phyloP scores from a whole-genome alignment of 768 basidiomycete genomes.

The Suillus bovinus region DNA sequence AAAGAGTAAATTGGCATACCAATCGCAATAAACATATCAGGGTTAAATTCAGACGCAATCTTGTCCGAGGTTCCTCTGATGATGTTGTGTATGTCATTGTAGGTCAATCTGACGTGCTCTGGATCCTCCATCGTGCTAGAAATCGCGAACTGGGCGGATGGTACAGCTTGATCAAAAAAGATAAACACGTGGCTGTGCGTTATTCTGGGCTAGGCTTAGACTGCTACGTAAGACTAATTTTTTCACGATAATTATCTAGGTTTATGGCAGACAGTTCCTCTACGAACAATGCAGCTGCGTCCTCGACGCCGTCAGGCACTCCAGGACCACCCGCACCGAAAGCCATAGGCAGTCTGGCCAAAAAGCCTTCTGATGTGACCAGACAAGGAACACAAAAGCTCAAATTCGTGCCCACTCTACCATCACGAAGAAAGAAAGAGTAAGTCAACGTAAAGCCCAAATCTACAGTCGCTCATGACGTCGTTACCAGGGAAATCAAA shows the following conservation, averaged over 20 bases:
- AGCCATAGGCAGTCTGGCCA: slow-evolving; percentile 76
- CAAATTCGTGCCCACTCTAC: slow-evolving; percentile 79
- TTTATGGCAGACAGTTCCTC: slow-evolving; percentile 10
- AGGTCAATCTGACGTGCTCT: slow-evolving; percentile 72
- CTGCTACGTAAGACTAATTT: too few species aligned
- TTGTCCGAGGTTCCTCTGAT: slow-evolving; percentile 65
- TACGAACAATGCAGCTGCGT: neutral
- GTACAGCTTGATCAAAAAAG: neutral
- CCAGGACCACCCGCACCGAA: slow-evolving; percentile 42
- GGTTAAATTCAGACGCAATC: slow-evolving; percentile 79
- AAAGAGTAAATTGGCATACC: slow-evolving; percentile 44
- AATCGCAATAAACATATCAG: slow-evolving; percentile 85
- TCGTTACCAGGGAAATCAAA: slow-evolving; percentile 57
- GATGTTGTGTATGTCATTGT: slow-evolving; percentile 92
- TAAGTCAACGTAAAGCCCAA: slow-evolving; percentile 24
- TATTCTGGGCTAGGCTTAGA: too few species aligned
- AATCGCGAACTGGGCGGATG: neutral
- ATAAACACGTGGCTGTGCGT: slow-evolving; percentile 1
- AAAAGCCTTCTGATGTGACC: slow-evolving; percentile 68
- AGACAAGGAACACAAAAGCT: slow-evolving; percentile 74
- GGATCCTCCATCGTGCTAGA: slow-evolving; percentile 38
- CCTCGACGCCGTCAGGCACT: slow-evolving; percentile 13
- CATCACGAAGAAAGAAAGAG: slow-evolving; percentile 79
- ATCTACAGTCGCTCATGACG: slow-evolving; percentile 17
- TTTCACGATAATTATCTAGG: slow-evolving; percentile 14